Base-by-base conservation (phyloP, 768 basidiomycete genomes). In the Lenzites betulinus region DNA sequence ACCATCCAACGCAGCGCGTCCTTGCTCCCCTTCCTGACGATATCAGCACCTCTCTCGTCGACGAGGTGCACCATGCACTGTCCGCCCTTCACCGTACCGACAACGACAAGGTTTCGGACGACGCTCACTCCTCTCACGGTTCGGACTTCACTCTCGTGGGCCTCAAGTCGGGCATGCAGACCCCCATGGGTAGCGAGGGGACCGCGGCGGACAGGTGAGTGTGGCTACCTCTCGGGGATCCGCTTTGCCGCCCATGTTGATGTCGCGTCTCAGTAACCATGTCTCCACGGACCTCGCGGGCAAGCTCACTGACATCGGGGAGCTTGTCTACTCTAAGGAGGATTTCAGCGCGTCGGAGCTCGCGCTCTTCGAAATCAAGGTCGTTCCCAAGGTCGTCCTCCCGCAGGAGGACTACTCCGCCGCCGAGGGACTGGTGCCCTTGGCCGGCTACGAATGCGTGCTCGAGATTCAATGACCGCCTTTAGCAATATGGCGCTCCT, bases 311-410 rank as follows among this genome's bases (percentile, higher is more conserved):
- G 48, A 58, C 20, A 15, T 20, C 12, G 23, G 33, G 23, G 48
- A 50, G 7, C n/a, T 50, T 11, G 23, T 58, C 7, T 33, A 42
- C 13, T 36, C 56, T n/a, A 38, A 28, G 38, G 56, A 58, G 48
- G 39, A 16, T 7, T 9, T 41, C 7, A 15, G 22, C 25, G n/a
- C 48, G 1, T 20, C 38, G 3, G 56, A 58, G 30, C 48, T 58
- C 26, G 56, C 48, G 13, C 56, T 50, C 11, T 58, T 33, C 48
- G 48, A 50, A 13, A 58, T 58, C 48, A 58, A 42, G 48, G 30
- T 58, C 11, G 56, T 58, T 3, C 39, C 56, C 3, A 15, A 20
- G 28, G 28, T 33, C 39, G 20, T 23, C 11, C 39, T 35, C 2
- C 56, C 48, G 0, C 16, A 42, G 12, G 56, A 43, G 39, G 56